Conservation (phyloP, 176 grass and related monocot genomes). For the Paspalum vaginatum region DNA sequence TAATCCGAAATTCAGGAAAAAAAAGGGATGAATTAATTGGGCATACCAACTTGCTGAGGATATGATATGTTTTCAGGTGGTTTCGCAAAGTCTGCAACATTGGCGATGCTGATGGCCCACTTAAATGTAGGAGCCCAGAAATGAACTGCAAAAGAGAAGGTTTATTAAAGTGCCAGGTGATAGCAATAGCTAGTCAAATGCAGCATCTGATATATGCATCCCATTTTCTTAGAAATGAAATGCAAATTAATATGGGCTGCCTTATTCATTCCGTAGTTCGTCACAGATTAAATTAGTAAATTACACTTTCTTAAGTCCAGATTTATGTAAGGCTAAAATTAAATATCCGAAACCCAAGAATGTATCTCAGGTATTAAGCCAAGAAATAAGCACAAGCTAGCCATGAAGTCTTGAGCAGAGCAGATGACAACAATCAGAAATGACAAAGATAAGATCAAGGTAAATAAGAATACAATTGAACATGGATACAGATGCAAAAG, state of each 20-base stretch:
- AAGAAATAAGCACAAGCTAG: not conserved
- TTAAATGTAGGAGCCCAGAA: constrained; percentile 96
- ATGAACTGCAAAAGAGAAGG: constrained; percentile 61
- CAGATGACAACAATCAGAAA: constrained; percentile 19
- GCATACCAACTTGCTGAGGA: constrained; percentile 89
- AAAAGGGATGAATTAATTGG: constrained; percentile 6
- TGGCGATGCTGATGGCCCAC: constrained; percentile 97
- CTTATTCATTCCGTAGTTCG: not conserved
- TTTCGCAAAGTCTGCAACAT: constrained; percentile 87
- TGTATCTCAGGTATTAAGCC: not conserved
- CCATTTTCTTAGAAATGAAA: not conserved
- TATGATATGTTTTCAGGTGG: constrained; percentile 93
- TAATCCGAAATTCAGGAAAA: not conserved
- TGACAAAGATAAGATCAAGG: not conserved
- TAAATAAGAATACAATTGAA: constrained; percentile 13
- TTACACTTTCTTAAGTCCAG: constrained; percentile 5
- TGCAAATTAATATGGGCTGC: not conserved
- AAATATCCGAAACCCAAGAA: not conserved
- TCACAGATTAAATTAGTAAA: not conserved
- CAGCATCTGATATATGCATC: constrained; percentile 2
- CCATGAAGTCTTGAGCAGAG: not conserved
- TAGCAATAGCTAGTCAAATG: constrained; percentile 13
- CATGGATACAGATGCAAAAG: not conserved
- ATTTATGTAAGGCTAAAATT: not conserved
- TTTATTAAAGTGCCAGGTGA: constrained; percentile 17